Conservation (phyloP, 768 basidiomycete species). For the Hydnum rufescens region DNA sequence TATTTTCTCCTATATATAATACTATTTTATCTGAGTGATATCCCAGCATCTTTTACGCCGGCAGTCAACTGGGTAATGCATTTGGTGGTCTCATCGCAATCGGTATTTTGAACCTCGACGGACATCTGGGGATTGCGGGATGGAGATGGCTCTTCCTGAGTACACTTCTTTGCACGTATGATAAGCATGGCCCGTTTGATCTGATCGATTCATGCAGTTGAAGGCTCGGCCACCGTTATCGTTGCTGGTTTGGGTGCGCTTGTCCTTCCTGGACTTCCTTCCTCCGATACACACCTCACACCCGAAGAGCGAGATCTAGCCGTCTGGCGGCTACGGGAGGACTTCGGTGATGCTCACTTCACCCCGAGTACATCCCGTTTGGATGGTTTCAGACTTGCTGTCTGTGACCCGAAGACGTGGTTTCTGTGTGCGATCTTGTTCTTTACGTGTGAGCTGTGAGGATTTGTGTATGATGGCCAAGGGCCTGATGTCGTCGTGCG, state of each 20-base stretch:
- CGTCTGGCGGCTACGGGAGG: not conserved
- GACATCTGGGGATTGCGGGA: constrained; percentile 31
- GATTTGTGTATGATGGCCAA: too few species aligned
- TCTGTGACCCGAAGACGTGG: too few species aligned
- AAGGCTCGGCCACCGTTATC: constrained; percentile 6
- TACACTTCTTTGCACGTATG: not conserved
- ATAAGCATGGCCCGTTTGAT: not conserved
- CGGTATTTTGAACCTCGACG: constrained; percentile 58
- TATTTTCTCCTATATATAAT: too few species aligned
- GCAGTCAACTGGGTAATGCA: constrained; percentile 59
- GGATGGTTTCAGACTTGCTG: too few species aligned
- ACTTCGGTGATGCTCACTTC: too few species aligned
- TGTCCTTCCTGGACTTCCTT: constrained; percentile 57
- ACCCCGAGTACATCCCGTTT: too few species aligned
- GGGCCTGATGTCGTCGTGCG: not conserved
- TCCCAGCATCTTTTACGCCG: constrained; percentile 55
- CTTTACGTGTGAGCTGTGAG: too few species aligned
- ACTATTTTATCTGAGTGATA: too few species aligned
- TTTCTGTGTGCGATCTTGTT: too few species aligned
- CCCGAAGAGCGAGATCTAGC: not conserved
- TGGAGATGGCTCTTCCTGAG: constrained; percentile 48
- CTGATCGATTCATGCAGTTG: not conserved
- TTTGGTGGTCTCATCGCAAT: constrained; percentile 66
- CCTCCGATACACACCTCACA: constrained; percentile 8
- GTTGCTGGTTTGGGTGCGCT: constrained; percentile 34